Evolutionary conservation across 805 yeast species (phyloP).

Genomic region (Torulaspora quercuum): DNA sequence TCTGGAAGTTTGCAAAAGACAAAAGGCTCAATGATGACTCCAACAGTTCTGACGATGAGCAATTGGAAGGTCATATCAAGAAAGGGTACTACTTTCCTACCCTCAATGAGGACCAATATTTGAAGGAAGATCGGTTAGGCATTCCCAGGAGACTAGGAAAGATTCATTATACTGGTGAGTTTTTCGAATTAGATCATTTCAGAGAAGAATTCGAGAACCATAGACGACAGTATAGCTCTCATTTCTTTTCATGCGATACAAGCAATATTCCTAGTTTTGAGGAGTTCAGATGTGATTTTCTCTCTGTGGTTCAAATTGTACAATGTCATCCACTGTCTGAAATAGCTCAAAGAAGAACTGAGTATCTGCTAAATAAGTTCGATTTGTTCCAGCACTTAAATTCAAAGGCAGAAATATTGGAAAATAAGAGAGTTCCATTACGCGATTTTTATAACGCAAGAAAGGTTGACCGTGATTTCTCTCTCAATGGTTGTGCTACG

Average conservation of each 20-base stretch:
- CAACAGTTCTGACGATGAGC: constrained; percentile 10
- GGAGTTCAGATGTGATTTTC: constrained; percentile 35
- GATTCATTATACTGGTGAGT: constrained; percentile 39
- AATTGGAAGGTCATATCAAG: constrained; percentile 5
- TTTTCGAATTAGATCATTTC: constrained; percentile 35
- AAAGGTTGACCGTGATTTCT: constrained; percentile 63
- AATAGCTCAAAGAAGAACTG: constrained; percentile 30
- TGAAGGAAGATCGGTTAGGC: constrained; percentile 7
- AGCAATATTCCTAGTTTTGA: constrained; percentile 30
- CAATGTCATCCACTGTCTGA: constrained; percentile 20
- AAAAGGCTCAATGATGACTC: constrained; percentile 22
- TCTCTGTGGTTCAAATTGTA: constrained; percentile 21
- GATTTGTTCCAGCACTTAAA: constrained; percentile 38
- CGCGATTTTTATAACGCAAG: constrained; percentile 85
- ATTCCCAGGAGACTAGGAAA: constrained; percentile 7
- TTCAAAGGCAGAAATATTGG: constrained; percentile 36
- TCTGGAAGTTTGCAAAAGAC: constrained; percentile 41
- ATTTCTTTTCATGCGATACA: background rate
- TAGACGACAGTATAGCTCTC: constrained; percentile 3
- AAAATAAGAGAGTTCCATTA: constrained; percentile 40
- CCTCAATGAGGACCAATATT: constrained; percentile 11
- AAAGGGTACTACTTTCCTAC: constrained; percentile 18
- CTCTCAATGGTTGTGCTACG: constrained; percentile 31
- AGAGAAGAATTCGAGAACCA: constrained; percentile 14
- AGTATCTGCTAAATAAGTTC: constrained; percentile 36